Evolutionary conservation across 495 filamentous ascomycete genomes (phyloP), one percentile per base, ranked within the genome.

Genomic region (Evernia prunastri): DNA sequence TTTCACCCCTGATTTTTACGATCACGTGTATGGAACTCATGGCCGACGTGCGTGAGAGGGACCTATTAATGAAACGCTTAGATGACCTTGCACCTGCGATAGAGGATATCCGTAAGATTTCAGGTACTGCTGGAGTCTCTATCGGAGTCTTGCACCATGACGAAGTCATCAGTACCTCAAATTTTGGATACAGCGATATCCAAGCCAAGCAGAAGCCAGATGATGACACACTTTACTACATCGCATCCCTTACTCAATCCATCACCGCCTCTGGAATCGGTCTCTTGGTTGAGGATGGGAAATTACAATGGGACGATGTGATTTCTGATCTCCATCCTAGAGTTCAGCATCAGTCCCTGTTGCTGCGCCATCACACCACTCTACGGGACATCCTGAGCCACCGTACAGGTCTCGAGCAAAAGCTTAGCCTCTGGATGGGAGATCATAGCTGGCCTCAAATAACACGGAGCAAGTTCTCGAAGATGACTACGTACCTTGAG

Each of bases 341-440:
- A 3, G 75, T 76, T 40, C 43, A 66, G 31, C 69, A 70, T 13
- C n/a, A 35, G 5, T 60, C 72, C 45, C 42, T 45, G 17, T 61
- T 58, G 8, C 66, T 73, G 62, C 61, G 65, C 7, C 23, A 68
- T 17, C 68, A 80, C 60, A 72, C 78, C 1, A 83, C 78, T 0
- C 61, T 85, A 33, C 75, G 81, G 59, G 82, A 84, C 70, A 75
- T 76, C 18, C 73, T 83, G 10, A 79, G 77, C 9, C 81, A 83
- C 71, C 75, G 80, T 27, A 75, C 75, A n/a, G 82, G 79, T 4
- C 69, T 82, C 40, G 74, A 81, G 20, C 58, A 36, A 9, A 66
- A 72, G 36, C 61, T 68, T 72, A 15, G 76, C 79, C 57, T 66
- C 70, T 45, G 70, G 47, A 45, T 33, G 39, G 37, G 27, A 3